Base-by-base conservation (phyloP, 1,284 basidiomycete species). In the Thelephora terrestris region DNA sequence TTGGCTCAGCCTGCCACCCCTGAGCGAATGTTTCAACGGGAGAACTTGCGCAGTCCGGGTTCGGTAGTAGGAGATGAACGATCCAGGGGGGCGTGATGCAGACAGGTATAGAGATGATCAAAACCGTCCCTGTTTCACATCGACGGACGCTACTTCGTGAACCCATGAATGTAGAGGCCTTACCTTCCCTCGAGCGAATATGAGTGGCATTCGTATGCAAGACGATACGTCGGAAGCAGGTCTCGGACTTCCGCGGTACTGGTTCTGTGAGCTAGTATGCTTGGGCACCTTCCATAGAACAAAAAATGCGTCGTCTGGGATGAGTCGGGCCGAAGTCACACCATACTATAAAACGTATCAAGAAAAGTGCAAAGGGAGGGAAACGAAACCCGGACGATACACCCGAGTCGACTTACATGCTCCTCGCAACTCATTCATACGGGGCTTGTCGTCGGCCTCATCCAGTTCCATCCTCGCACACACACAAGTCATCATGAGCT, bases 141-240 rank as follows among this genome's bases (percentile, higher is more conserved):
- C 16, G 24, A 25, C n/a, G 20, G 40, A 20, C 79, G 83, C 60
- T 34, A 10, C 46, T 94, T 6, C 24, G 80, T 0, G n/a, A n/a
- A n/a, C n/a, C n/a, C 1, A 20, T 23, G 12, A 29, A 12, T 16
- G 18, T 24, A 50, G 3, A 3, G 14, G 12, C 57, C 74, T 46
- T 50, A 85, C 91, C 73, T 98, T 94, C 39, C 96, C 96, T 18
- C 96, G 79, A 1, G 99, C 68, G 2, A n/a, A 99, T 94, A 64
- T 99, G 95, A 0, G 91, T 91, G 42, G 99, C 92, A 1, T 81
- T 81, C 96, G 99, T 99, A 94, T 0, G 96, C 95, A 2, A 99
- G 78, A 56, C 99, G 96, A 61, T 99, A 99, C 0, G 96, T 99
- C 1, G 96, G 96, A 64, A 88, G 95, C 0, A 80, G 73, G 62